Conservation (phyloP, 768 basidiomycete species). For the Saitozyma sp. region DNA sequence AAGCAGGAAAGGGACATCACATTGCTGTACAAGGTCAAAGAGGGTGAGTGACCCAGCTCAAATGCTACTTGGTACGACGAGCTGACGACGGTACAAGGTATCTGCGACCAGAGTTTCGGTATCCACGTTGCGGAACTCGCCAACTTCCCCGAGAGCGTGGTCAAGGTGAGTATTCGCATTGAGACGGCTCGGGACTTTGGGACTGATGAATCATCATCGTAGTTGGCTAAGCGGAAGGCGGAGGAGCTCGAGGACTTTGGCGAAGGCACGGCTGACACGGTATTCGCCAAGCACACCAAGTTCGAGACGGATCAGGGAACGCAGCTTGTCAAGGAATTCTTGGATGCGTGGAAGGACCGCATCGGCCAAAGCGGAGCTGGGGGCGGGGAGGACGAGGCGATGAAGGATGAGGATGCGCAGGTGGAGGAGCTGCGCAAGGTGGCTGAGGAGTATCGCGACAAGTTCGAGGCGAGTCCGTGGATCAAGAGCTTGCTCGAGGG, state of each 20-base stretch:
- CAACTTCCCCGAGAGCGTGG: constrained; percentile 92
- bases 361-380: constrained; percentile 44
- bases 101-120: constrained; percentile 96
- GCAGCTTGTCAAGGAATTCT: constrained; percentile 73
- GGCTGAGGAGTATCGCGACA: constrained; percentile 66
- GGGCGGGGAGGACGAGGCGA: constrained; percentile 54
- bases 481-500: constrained; percentile 37
- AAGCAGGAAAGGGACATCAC: constrained; percentile 73
- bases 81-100: constrained; percentile 58
- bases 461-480: constrained; percentile 79
- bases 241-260: constrained; percentile 87
- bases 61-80: not conserved
- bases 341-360: constrained; percentile 65
- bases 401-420: constrained; percentile 55
- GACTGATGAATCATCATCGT: not conserved
- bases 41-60: constrained; percentile 60
- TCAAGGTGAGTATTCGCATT: constrained; percentile 62
- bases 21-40: constrained; percentile 69
- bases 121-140: constrained; percentile 97
- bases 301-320: constrained; percentile 77
- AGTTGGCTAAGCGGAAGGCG: constrained; percentile 90
- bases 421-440: constrained; percentile 62
- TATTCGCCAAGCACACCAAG: constrained; percentile 58
- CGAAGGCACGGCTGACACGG: constrained; percentile 51
- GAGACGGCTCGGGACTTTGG: not conserved